A percentile compares a stretch with the other conserved stretches of the same genome.
Evolutionary conservation across 805 yeast genomes (phyloP).

Genomic region (Peterozyma toletana): DNA sequence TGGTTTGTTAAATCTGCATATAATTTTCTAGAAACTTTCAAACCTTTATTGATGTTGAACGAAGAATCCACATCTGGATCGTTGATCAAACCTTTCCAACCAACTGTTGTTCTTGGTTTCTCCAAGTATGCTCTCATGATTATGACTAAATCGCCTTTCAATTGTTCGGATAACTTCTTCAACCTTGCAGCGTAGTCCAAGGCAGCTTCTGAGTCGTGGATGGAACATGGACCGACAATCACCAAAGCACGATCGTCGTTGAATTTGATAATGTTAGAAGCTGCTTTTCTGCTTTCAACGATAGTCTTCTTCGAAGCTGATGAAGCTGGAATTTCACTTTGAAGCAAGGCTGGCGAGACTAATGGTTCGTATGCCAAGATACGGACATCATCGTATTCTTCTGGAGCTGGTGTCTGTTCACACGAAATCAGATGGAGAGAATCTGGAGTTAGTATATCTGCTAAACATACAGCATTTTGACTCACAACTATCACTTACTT

Average conservation of each 20-base stretch:
- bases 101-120: slow-evolving; percentile 98
- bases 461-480: too few relatives aligned
- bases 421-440: neutral
- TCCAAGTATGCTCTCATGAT: slow-evolving; percentile 97
- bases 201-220: slow-evolving; percentile 88
- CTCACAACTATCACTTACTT: too few relatives aligned
- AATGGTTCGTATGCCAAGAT: slow-evolving; percentile 90
- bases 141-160: slow-evolving; percentile 68
- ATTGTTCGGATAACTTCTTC: slow-evolving; percentile 59
- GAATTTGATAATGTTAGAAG: slow-evolving; percentile 66
- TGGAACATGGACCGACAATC: slow-evolving; percentile 95
- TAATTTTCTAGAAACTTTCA: slow-evolving; percentile 78
- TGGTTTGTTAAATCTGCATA: slow-evolving; percentile 71
- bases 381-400: slow-evolving; percentile 70
- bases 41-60: slow-evolving; percentile 92
- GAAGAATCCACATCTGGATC: slow-evolving; percentile 93
- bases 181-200: slow-evolving; percentile 76
- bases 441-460: too few relatives aligned
- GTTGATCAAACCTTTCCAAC: slow-evolving; percentile 97
- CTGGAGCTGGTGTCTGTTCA: slow-evolving; percentile 42
- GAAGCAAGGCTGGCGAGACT: slow-evolving; percentile 86
- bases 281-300: slow-evolving; percentile 68
- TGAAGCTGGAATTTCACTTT: slow-evolving; percentile 72
- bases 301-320: slow-evolving; percentile 54
- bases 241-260: slow-evolving; percentile 79